These are phyloP conservation scores for Aureobasidium sp. DNA, from an alignment of 2,329 filamentous ascomycete genomes.

Conservation along the genomic window DNA sequence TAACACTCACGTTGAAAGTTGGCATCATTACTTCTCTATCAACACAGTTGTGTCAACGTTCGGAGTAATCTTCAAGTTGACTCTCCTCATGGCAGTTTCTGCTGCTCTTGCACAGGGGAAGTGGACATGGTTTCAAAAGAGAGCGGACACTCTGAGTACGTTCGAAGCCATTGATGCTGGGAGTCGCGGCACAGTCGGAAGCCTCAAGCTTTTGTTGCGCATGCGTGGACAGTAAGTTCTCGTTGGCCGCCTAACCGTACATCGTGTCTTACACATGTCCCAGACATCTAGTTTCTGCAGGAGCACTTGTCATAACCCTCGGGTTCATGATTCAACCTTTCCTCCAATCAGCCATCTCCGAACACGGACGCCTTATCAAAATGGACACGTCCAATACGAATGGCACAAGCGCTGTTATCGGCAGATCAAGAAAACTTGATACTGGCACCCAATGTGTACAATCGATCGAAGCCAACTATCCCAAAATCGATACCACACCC, in stretches of 20 bases:
- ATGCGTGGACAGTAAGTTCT: not conserved
- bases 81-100: constrained; percentile 1
- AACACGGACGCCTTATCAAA: not conserved
- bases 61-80: not conserved
- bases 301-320: not conserved
- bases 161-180: not conserved
- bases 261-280: not conserved
- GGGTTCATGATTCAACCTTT: not conserved
- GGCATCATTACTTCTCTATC: not conserved
- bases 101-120: constrained; percentile 7
- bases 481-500: not conserved
- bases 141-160: not conserved
- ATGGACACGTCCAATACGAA: not conserved
- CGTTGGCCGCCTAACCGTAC: not conserved
- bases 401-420: not conserved
- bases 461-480: not conserved
- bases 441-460: not conserved
- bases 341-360: not conserved
- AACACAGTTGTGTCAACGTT: not conserved
- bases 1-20: not conserved
- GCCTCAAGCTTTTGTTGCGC: not conserved
- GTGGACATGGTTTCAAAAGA: constrained; percentile 6
- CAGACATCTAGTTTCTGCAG: not conserved
- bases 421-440: not conserved
- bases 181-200: not conserved